A percentile compares a stretch with the other conserved stretches of the same genome.
Conservation (phyloP, 2,329 filamentous ascomycete genomes). For the Herpotrichia juniperi region DNA sequence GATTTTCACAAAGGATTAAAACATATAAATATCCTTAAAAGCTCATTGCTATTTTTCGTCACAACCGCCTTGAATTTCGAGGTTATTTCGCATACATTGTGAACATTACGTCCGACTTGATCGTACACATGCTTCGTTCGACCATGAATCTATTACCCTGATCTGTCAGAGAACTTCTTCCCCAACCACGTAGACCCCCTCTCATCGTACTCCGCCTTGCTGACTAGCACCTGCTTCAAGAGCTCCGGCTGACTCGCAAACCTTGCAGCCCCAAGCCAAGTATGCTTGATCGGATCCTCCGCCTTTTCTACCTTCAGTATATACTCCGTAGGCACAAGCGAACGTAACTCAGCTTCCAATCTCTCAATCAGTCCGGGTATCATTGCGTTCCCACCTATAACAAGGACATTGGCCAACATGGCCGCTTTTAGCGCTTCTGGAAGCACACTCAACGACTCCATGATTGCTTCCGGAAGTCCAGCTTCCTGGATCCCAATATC, state of each 20-base stretch:
- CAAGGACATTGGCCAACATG: slow-evolving; percentile 83
- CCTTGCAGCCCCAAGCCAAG: slow-evolving; percentile 84
- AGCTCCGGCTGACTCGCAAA: slow-evolving; percentile 72
- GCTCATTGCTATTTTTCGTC: too few species aligned
- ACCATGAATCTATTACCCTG: slow-evolving; percentile 20
- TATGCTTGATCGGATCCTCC: slow-evolving; percentile 81
- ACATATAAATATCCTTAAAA: too few species aligned
- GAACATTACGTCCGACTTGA: neutral
- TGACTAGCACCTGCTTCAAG: slow-evolving; percentile 73
- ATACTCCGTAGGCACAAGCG: slow-evolving; percentile 48
- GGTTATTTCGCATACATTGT: too few species aligned
- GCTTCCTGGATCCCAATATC: slow-evolving; percentile 86
- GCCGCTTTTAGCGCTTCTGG: slow-evolving; percentile 85
- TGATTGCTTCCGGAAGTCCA: slow-evolving; percentile 80
- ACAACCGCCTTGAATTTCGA: too few species aligned
- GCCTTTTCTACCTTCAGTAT: slow-evolving; percentile 49
- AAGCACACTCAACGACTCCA: slow-evolving; percentile 75
- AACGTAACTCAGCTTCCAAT: slow-evolving; percentile 73
- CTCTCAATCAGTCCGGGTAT: slow-evolving; percentile 83
- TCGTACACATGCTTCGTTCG: too few species aligned
- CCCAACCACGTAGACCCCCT: slow-evolving; percentile 75
- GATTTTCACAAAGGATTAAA: neutral
- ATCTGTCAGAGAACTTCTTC: slow-evolving; percentile 72
- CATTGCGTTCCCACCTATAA: slow-evolving; percentile 84
- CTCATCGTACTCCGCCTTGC: slow-evolving; percentile 89